These are phyloP conservation scores for Apiospora sp. DNA, from an alignment of 2,329 filamentous ascomycete species.

Conservation along the genomic window DNA sequence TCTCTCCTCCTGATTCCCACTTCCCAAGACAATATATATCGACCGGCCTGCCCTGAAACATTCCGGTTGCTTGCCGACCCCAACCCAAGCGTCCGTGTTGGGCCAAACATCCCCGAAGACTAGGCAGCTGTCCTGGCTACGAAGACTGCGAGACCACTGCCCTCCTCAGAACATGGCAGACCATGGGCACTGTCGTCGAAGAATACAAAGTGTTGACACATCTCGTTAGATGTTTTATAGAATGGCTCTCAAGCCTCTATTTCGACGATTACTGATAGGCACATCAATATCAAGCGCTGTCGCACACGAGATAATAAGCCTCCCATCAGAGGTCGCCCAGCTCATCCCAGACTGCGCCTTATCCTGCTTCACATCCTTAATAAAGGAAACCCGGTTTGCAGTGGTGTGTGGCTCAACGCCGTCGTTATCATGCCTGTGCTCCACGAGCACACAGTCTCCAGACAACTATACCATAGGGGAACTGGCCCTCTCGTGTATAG, in stretches of 20 bases:
- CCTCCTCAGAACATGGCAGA: slow-evolving; percentile 21
- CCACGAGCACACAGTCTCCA: slow-evolving; percentile 59
- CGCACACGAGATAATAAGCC: slow-evolving; percentile 33
- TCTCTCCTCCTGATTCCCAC: slow-evolving; percentile 23
- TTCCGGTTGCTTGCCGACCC: slow-evolving; percentile 25
- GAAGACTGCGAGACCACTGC: slow-evolving; percentile 7
- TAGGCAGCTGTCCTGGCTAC: slow-evolving; percentile 6
- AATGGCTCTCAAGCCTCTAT: slow-evolving; percentile 41
- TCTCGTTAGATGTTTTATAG: slow-evolving; percentile 39
- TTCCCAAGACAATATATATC: slow-evolving; percentile 16
- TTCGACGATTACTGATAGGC: slow-evolving; percentile 40
- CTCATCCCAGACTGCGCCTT: slow-evolving; percentile 41
- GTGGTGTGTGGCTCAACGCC: slow-evolving; percentile 56
- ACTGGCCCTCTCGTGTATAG: slow-evolving; percentile 72
- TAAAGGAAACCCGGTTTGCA: slow-evolving; percentile 64
- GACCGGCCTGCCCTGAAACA: slow-evolving; percentile 35
- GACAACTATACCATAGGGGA: slow-evolving; percentile 76
- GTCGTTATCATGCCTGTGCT: slow-evolving; percentile 71
- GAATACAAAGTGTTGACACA: slow-evolving; percentile 37
- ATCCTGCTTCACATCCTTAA: slow-evolving; percentile 68
- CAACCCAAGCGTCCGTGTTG: background rate
- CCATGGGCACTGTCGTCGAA: slow-evolving; percentile 31
- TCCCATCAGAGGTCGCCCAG: slow-evolving; percentile 37
- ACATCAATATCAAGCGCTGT: slow-evolving; percentile 35
- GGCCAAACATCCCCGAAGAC: background rate